Conservation (phyloP, 139 green algal species). For the Raphidocelis subcapitata region DNA sequence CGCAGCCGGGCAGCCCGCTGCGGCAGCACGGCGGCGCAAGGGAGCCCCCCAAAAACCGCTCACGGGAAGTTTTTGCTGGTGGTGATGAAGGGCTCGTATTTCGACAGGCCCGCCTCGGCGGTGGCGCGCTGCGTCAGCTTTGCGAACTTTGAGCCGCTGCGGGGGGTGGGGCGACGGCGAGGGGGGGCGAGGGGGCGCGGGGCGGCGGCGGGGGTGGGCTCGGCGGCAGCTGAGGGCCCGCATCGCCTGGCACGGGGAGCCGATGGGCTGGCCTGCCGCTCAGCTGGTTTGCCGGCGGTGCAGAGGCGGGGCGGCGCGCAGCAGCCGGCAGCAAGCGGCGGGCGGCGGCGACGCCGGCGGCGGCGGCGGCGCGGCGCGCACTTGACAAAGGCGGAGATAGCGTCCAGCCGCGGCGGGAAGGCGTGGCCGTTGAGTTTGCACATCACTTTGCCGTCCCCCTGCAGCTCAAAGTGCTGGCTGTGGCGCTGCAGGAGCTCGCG, state of each 20-base stretch:
- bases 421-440: constrained; percentile 51
- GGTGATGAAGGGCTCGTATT: constrained; percentile 78
- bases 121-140: constrained; percentile 47
- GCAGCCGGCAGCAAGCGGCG: neutral
- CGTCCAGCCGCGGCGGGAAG: constrained; percentile 33
- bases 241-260: neutral
- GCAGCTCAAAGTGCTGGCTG: constrained; percentile 26
- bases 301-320: too few species aligned
- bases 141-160: constrained; percentile 51
- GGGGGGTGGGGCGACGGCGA: too few species aligned
- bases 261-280: neutral
- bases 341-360: neutral
- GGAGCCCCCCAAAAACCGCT: constrained; percentile 15
- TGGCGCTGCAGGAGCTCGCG: constrained; percentile 4
- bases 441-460: constrained; percentile 42
- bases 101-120: constrained; percentile 46
- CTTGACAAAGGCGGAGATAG: constrained; percentile 34
- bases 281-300: neutral
- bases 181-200: neutral
- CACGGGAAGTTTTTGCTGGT: constrained; percentile 72
- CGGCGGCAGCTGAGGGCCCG: neutral
- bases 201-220: neutral
- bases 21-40: too few species aligned
- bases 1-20: too few species aligned
- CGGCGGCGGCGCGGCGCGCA: neutral